Conservation (phyloP, 148 eudicot genomes). For the Selenicereus undatus region DNA sequence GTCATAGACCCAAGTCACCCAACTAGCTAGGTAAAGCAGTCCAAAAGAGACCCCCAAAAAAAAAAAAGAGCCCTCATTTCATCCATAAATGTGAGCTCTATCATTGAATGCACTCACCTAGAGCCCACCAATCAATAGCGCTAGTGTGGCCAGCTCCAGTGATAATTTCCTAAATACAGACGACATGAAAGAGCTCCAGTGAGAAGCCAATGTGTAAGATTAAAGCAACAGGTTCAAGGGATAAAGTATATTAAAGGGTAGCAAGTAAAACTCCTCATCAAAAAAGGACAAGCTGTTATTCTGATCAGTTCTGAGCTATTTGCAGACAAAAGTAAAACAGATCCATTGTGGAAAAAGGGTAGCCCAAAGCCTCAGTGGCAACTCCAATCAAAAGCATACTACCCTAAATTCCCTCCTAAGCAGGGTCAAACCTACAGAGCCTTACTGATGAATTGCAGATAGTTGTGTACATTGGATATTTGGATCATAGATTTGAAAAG, state of each 20-base stretch:
- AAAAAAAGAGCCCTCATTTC: not conserved
- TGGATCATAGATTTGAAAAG: not conserved
- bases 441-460: not conserved
- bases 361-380: not conserved
- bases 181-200: constrained; percentile 21
- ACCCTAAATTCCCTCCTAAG: not conserved
- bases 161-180: constrained; percentile 72
- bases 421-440: not conserved
- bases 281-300: not conserved
- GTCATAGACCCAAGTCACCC: not conserved
- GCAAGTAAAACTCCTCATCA: not conserved
- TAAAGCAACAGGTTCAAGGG: not conserved
- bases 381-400: not conserved
- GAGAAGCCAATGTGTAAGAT: not conserved
- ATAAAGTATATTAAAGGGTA: not conserved
- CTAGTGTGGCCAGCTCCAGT: constrained; percentile 89
- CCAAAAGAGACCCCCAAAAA: not conserved
- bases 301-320: not conserved
- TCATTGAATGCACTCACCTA: constrained; percentile 52
- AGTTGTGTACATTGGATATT: not conserved
- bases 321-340: not conserved
- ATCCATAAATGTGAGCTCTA: constrained; percentile 12
- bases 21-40: constrained; percentile 1
- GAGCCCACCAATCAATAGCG: constrained; percentile 99
- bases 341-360: not conserved